Conservation (phyloP, 2,329 filamentous ascomycete species). For the Botryotinia convoluta region DNA sequence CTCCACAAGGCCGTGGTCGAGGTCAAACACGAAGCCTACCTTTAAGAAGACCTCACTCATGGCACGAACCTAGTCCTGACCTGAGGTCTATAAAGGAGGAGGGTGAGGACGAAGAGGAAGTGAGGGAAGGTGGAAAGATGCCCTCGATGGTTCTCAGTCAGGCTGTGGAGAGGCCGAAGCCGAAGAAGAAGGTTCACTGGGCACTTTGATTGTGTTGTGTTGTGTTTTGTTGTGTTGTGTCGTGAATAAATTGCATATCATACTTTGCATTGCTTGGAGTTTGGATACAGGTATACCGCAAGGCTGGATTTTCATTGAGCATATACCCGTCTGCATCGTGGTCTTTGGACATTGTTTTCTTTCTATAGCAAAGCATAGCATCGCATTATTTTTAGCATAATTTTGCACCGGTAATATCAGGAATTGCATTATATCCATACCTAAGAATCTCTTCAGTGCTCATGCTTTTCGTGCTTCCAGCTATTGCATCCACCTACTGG, state of each 20-base stretch:
- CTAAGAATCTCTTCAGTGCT: neutral
- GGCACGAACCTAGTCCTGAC: conserved; percentile 37
- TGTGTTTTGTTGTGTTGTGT: conserved; percentile 22
- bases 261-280: conserved; percentile 26
- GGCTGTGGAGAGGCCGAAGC: conserved; percentile 25
- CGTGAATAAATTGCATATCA: conserved; percentile 23
- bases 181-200: conserved; percentile 39
- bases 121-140: neutral
- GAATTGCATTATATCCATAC: neutral
- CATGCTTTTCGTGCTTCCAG: neutral
- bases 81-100: conserved; percentile 37
- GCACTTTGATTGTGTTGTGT: conserved; percentile 24
- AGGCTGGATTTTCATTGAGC: conserved; percentile 10
- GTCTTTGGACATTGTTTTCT: neutral
- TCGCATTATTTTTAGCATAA: neutral
- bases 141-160: conserved; percentile 19
- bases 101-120: conserved; percentile 27
- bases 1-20: conserved; percentile 26
- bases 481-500: neutral
- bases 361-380: neutral
- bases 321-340: neutral
- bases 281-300: conserved; percentile 14
- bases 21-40: conserved; percentile 33
- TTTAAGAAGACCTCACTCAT: conserved; percentile 32
- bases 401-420: neutral